These are phyloP conservation scores for Thyridium curvatum DNA, from an alignment of 2,329 filamentous ascomycete genomes.

Conservation along the genomic window DNA sequence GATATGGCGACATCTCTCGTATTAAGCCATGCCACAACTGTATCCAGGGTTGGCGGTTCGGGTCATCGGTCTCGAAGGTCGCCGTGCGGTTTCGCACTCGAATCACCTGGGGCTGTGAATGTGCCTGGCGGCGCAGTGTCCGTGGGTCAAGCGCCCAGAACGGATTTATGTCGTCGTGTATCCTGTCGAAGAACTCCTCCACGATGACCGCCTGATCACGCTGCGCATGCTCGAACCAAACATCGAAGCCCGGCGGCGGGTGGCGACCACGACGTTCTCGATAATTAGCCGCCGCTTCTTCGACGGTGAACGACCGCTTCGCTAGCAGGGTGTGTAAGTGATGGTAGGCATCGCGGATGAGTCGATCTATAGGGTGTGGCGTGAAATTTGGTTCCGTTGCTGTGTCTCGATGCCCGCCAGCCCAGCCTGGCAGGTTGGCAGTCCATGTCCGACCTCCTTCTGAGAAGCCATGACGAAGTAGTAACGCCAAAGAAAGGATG, in stretches of 20 bases:
- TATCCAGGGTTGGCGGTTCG: slow-evolving; percentile 34
- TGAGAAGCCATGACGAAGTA: no score
- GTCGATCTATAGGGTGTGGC: slow-evolving; percentile 36
- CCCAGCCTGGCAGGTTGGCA: no score
- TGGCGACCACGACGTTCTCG: slow-evolving; percentile 36
- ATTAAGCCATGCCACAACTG: slow-evolving; percentile 42
- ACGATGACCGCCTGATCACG: slow-evolving; percentile 32
- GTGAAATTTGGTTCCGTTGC: no score
- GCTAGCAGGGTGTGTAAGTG: slow-evolving; percentile 29
- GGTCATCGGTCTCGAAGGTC: slow-evolving; percentile 26
- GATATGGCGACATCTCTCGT: slow-evolving; percentile 38
- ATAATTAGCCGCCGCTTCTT: slow-evolving; percentile 37
- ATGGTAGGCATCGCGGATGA: slow-evolving; percentile 33
- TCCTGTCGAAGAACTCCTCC: slow-evolving; percentile 45
- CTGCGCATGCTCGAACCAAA: slow-evolving; percentile 36
- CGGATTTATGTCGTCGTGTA: slow-evolving; percentile 43
- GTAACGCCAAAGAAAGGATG: no score
- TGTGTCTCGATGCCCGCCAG: no score
- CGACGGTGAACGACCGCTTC: slow-evolving; percentile 34
- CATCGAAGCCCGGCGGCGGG: slow-evolving; percentile 40
- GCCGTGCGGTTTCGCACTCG: slow-evolving; percentile 38
- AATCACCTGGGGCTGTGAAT: slow-evolving; percentile 36
- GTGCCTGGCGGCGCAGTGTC: slow-evolving; percentile 21
- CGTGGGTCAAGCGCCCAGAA: slow-evolving; percentile 46
- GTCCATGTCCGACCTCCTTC: no score